phyloP scores from a whole-genome alignment of 495 filamentous ascomycete genomes.

The Thermochaetoides thermophila region DNA sequence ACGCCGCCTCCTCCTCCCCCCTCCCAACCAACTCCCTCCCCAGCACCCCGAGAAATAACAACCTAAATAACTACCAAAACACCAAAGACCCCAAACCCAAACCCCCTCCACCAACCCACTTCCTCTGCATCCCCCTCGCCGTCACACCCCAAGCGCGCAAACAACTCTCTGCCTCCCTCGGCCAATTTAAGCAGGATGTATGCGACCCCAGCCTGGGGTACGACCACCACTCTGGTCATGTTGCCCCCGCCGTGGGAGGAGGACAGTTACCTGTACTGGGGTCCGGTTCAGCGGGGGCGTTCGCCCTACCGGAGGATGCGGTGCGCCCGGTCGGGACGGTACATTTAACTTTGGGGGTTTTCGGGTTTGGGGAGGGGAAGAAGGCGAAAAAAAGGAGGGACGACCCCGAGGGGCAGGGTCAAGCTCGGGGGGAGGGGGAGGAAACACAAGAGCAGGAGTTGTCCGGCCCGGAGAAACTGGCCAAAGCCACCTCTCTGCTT shows the following conservation, averaged over 20 bases:
- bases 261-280: too few relatives aligned
- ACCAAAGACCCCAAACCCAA: conserved; percentile 6
- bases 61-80: not conserved
- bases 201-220: too few relatives aligned
- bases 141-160: conserved; percentile 30
- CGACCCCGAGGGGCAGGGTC: not conserved
- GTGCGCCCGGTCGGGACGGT: conserved; percentile 66
- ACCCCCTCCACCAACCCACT: conserved; percentile 59
- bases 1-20: not conserved
- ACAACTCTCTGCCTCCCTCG: conserved; percentile 46
- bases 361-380: conserved; percentile 49
- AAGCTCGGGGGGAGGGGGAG: not conserved
- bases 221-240: too few relatives aligned
- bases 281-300: too few relatives aligned
- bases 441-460: not conserved
- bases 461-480: conserved; percentile 28
- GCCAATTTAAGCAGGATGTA: conserved; percentile 44
- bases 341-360: conserved; percentile 77
- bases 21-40: not conserved
- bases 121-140: conserved; percentile 71
- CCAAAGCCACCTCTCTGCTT: conserved; percentile 43
- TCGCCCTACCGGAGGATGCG: conserved; percentile 39
- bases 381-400: not conserved
- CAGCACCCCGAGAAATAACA: too few relatives aligned
- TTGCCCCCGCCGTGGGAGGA: conserved; percentile 5